phyloP scores from a whole-genome alignment of 768 basidiomycete species.

The Mycena kentingensis region DNA sequence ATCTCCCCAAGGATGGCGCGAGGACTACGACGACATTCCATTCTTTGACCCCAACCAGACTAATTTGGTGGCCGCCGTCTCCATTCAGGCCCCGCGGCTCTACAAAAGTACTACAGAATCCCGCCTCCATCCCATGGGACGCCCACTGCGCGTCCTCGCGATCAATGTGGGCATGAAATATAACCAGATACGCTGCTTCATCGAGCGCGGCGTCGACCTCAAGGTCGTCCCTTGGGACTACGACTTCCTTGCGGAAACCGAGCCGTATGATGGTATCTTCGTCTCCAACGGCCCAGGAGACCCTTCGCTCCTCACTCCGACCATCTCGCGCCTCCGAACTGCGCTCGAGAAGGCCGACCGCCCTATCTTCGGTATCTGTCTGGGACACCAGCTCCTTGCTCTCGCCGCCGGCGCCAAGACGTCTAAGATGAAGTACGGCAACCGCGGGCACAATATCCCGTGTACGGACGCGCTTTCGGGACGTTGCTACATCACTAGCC shows the following conservation, averaged over 20 bases:
- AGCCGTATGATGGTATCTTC: slow-evolving; percentile 93
- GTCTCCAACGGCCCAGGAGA: slow-evolving; percentile 96
- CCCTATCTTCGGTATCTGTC: slow-evolving; percentile 98
- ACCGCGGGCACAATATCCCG: slow-evolving; percentile 98
- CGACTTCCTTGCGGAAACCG: slow-evolving; percentile 77
- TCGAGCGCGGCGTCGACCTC: slow-evolving; percentile 86
- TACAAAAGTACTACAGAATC: slow-evolving; percentile 63
- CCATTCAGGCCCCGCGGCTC: slow-evolving; percentile 64
- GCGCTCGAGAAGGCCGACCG: slow-evolving; percentile 72
- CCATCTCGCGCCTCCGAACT: slow-evolving; percentile 57
- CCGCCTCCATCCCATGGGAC: slow-evolving; percentile 74
- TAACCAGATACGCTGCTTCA: slow-evolving; percentile 98
- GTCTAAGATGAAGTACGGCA: slow-evolving; percentile 99
- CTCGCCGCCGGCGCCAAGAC: slow-evolving; percentile 92
- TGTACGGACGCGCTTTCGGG: slow-evolving; percentile 93
- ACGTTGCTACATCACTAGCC: slow-evolving; percentile 97
- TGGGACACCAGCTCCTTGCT: slow-evolving; percentile 96
- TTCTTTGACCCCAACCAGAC: slow-evolving; percentile 86
- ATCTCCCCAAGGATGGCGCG: slow-evolving; percentile 65
- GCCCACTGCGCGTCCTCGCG: slow-evolving; percentile 81
- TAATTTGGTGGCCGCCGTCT: slow-evolving; percentile 92
- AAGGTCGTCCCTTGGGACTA: slow-evolving; percentile 99
- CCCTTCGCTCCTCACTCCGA: slow-evolving; percentile 96
- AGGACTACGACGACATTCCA: slow-evolving; percentile 79
- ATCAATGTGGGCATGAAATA: slow-evolving; percentile 99